These are phyloP conservation scores for Prosopis cineraria DNA, from an alignment of 306 rosid species.

Conservation along the genomic window DNA sequence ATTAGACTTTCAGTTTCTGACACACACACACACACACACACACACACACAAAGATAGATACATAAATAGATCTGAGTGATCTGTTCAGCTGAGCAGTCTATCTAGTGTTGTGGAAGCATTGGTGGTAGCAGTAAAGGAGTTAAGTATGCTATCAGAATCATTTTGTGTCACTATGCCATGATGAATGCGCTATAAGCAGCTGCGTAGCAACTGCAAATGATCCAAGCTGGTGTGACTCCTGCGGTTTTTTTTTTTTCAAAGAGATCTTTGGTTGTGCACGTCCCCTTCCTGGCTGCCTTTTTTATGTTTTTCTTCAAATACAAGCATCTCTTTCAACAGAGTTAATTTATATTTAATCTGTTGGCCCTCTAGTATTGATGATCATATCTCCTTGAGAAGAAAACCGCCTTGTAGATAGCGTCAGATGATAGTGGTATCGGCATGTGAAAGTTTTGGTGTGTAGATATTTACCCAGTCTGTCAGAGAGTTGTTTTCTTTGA, in stretches of 20 bases:
- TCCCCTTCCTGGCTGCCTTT: slow-evolving; percentile 3
- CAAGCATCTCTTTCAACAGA: background rate
- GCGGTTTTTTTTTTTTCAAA: too few species aligned
- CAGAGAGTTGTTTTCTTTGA: background rate
- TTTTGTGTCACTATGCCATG: too few species aligned
- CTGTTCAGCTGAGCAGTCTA: background rate
- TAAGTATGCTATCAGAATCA: too few species aligned
- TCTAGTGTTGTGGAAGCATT: background rate
- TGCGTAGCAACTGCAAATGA: background rate
- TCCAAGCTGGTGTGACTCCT: background rate
- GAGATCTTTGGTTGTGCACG: background rate
- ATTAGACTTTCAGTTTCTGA: background rate
- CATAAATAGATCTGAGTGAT: background rate
- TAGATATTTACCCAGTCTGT: background rate
- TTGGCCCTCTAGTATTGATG: background rate
- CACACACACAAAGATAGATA: too few species aligned
- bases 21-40: too few species aligned
- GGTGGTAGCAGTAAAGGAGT: background rate
- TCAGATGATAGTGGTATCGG: background rate
- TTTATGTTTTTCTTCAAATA: background rate
- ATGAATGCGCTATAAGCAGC: background rate
- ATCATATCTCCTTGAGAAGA: background rate
- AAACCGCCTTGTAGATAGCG: background rate
- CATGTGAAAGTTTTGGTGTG: background rate
- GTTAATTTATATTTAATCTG: background rate